phyloP scores from a whole-genome alignment of 257 asterid species.

The Solanum tarijense region DNA sequence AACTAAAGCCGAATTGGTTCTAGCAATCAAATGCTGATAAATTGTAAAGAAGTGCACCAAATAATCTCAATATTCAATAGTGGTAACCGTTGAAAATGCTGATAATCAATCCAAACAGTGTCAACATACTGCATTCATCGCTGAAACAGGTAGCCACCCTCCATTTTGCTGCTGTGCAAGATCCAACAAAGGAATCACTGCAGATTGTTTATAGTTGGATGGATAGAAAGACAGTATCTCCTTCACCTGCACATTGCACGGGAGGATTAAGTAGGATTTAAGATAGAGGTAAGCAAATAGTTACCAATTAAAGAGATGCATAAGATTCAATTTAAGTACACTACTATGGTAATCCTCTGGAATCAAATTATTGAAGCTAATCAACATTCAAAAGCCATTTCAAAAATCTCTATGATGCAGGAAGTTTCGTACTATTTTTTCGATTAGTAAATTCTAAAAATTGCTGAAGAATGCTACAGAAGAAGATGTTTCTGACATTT shows the following conservation, averaged over 20 bases:
- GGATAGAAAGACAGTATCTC: conserved; percentile 91
- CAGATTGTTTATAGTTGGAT: conserved; percentile 92
- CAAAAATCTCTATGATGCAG: neutral
- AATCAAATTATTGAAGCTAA: neutral
- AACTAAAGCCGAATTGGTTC: neutral
- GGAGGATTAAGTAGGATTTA: neutral
- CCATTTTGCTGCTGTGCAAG: conserved; percentile 98
- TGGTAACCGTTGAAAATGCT: neutral
- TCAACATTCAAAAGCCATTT: neutral
- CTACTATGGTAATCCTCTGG: neutral
- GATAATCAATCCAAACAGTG: neutral
- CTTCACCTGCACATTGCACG: conserved; percentile 42
- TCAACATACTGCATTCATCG: conserved; percentile 83
- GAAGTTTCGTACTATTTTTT: neutral
- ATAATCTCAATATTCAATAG: neutral
- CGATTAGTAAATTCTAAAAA: neutral
- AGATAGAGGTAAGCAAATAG: neutral
- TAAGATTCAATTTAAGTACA: neutral
- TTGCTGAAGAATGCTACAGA: neutral
- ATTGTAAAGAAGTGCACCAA: neutral
- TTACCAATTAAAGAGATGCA: neutral
- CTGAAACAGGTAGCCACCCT: conserved; percentile 99
- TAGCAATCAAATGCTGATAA: neutral
- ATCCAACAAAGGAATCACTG: conserved; percentile 88
- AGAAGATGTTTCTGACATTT: neutral